Base-by-base conservation (phyloP, 495 filamentous ascomycete genomes). In the Pseudoneurospora amorphoporcata region DNA sequence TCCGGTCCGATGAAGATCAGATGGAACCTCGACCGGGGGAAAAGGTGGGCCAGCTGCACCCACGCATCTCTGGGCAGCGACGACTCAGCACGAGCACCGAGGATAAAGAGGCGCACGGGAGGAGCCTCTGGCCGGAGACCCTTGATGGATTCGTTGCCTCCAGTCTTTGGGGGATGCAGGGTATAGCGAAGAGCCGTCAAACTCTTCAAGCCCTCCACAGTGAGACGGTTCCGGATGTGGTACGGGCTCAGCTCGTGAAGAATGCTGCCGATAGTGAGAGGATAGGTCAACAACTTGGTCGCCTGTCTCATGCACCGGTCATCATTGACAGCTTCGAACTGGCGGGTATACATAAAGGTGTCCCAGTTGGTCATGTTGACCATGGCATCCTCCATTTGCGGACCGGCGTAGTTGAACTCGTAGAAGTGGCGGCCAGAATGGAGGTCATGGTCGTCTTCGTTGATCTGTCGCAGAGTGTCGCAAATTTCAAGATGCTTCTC, bases 301-400 rank as follows among this genome's bases (percentile, higher is more conserved):
- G 91, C 94, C 82, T 99, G 95, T 71, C 95, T 86, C 87, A 98
- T 88, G 74, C 88, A 90, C 41, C 94, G 86, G 73, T 95, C 93
- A 58, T 92, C 88, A 75, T 99, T 92, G 77, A 99, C 92, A 8
- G 95, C 95, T 43, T 88, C 86, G 77, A 94, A 98, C 72, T 94
- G 89, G 61, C 96, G 86, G 3, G 94, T 92, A 78, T 97, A 99
- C 68, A 98, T 82, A 73, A 93, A 92, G 0, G 95, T 98, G 78
- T 99, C 95, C 95, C 95, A 99, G 80, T 95, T 98, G 40, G 92
- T 97, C 91, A 98, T 94, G 84, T 99, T 99, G 70, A 97, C 87
- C 75, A 95, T 84, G 69, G 92, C 92, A 78, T 97, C 94, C 72
- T 98, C 94, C 81, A 96, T 90, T 82, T 97, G 95, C 39, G 88